Base-by-base conservation (phyloP, 129 eudicot species). In the Solidago caesia region DNA sequence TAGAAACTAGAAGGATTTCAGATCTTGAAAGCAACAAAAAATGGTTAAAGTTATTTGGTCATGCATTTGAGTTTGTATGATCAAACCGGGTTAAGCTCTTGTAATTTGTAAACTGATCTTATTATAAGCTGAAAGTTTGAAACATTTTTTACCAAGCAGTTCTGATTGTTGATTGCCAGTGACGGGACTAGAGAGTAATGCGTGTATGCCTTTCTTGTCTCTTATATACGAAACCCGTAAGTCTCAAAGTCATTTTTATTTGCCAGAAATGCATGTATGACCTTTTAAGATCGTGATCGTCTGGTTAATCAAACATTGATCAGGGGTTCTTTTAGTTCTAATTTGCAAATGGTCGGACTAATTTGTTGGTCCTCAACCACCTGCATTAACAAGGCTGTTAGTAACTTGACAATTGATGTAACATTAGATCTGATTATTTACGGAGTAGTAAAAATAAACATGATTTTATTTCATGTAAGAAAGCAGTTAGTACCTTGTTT, bases 1-100 rank as follows among this genome's bases (percentile, higher is more conserved):
- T 27, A 86, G 98, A 84, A 93, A 88, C 75, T 93, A 90, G 81
- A 76, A 46, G 48, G 21, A 62, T 25, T 10, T 72, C 46, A 26
- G 5, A 48, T n/a, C 66, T 27, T 59, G 7, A 4, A 21, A 53
- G 39, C 39, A 33, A 33, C 39, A 33, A 33, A 33, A 33, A 33
- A 33, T 3, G 39, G 39, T 33, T 33, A 33, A n/a, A 25, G 60
- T 49, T 6, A 7, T 44, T 46, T 26, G 58, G 8, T 47, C 21
- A 45, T 8, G 13, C 46, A 2, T 52, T 27, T 25, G 56, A 49
- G 46, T 69, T 15, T 56, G 16, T n/a, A 56, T 9, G 55, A 73
- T 39, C 48, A 9, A 62, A 6, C 41, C 14, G 61, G 56, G 70
- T 16, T 49, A 33, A 3, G 39, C 39, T 33, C 44, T 16, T 75